Evolutionary conservation across 805 yeast genomes (phyloP).

Genomic region (Barnettozyma salicaria): DNA sequence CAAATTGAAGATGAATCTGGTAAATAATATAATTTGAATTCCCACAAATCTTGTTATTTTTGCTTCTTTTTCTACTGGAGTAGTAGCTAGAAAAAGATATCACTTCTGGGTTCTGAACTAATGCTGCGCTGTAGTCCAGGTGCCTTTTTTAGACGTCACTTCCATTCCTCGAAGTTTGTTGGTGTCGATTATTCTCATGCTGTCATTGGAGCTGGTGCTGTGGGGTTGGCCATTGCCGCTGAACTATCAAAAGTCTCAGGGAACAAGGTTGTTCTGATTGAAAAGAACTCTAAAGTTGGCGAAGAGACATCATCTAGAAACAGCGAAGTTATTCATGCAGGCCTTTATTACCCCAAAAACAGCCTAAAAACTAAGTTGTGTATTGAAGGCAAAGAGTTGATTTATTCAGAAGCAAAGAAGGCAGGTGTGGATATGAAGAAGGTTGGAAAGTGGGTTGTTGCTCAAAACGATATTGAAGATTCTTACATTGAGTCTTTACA

Average conservation of each 20-base stretch:
- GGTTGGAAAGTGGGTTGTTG: constrained; percentile 87
- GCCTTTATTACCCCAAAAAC: constrained; percentile 69
- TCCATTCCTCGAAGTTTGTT: constrained; percentile 12
- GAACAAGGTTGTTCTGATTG: constrained; percentile 57
- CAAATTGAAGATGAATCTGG: no score
- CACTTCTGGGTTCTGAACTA: no score
- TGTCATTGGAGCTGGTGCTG: constrained; percentile 79
- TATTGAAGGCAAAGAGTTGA: constrained; percentile 62
- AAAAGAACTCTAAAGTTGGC: constrained; percentile 60
- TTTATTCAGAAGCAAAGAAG: constrained; percentile 43
- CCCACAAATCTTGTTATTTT: no score
- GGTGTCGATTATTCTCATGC: constrained; percentile 57
- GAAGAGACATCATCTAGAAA: constrained; percentile 84
- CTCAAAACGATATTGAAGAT: constrained; percentile 62
- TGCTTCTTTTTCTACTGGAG: no score
- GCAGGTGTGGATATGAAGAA: constrained; percentile 51
- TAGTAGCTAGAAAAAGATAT: no score
- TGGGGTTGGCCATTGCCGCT: constrained; percentile 77
- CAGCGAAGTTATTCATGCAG: constrained; percentile 92
- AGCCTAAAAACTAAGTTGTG: constrained; percentile 67
- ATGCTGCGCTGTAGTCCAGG: no score
- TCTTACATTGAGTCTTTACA: constrained; percentile 52
- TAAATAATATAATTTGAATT: no score
- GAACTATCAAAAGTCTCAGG: constrained; percentile 45
- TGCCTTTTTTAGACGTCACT: constrained; percentile 4